These are phyloP conservation scores for Alloteropsis semialata DNA, from an alignment of 176 grass and related monocot genomes.

Conservation along the genomic window DNA sequence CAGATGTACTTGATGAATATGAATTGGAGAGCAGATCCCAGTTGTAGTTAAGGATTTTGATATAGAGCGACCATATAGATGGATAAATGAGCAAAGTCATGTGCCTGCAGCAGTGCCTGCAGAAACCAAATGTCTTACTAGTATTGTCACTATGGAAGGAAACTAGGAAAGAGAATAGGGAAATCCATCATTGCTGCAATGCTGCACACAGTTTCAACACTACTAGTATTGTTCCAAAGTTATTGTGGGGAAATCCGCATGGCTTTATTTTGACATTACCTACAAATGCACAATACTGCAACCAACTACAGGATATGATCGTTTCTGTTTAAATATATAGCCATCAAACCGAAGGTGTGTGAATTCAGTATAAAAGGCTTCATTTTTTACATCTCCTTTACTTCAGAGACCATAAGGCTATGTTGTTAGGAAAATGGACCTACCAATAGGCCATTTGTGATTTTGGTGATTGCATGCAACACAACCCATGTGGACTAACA, in stretches of 20 bases:
- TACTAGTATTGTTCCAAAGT: not conserved
- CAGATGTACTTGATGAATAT: too few species aligned
- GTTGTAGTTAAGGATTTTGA: too few species aligned
- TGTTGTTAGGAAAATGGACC: too few species aligned
- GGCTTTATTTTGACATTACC: not conserved
- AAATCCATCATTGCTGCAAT: not conserved
- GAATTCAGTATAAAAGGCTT: not conserved
- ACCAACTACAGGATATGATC: not conserved
- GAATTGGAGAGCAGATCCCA: too few species aligned
- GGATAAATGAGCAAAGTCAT: constrained; percentile 85
- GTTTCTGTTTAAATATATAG: not conserved
- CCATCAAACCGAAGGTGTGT: not conserved
- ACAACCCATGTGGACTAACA: too few species aligned
- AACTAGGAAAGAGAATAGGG: not conserved
- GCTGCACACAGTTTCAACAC: not conserved
- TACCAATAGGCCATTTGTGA: too few species aligned
- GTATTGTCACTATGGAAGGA: too few species aligned
- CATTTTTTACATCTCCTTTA: not conserved
- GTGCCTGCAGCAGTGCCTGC: constrained; percentile 84
- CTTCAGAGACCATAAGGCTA: not conserved
- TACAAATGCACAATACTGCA: not conserved
- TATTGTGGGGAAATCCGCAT: not conserved
- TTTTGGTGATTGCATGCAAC: too few species aligned
- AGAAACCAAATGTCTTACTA: constrained; percentile 66
- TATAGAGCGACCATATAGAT: too few species aligned